Base-by-base conservation (phyloP, 1,284 basidiomycete genomes). In the Singerocomus inundabilis region DNA sequence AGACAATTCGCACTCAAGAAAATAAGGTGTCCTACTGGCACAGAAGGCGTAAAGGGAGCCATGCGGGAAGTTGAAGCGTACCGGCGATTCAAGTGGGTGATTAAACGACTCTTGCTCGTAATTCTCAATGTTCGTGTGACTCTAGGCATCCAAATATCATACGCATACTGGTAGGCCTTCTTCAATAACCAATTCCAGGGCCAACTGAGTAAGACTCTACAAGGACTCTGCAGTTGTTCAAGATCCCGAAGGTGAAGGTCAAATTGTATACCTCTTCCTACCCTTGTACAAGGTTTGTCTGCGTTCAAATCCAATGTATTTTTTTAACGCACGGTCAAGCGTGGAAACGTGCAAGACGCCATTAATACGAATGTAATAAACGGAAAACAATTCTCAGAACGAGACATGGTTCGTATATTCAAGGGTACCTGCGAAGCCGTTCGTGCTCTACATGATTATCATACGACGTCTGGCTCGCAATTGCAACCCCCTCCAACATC, bases 211-310 rank as follows among this genome's bases (percentile, higher is more conserved):
- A 28, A 39, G 53, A 36, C 39, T 48, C 49, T 40, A 30, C 10
- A 50, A 91, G 85, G 94, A 97, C 66, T 93, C 91, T n/a, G 91
- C 93, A 2, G 91, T 96, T 10, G 85, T 95, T 0, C 94, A 97
- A 71, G 94, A 96, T 63, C 85, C 87, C 21, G 86, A 91, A 54
- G 89, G 87, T n/a, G 92, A 94, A 47, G 94, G 93, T 21, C 91
- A 96, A 69, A 89, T 98, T 56, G 92, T 97, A 41, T 98, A 97
- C 66, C 81, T 93, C 25, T 96, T 97, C 74, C 74, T 97, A 13
- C 93, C 94, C 1, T 76, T 92, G 37, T 96, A 93, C 74, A 87
- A 89, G 74, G 88, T 83, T 51, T 39, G 64, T 58, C 5, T 33
- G 31, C 24, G 26, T 40, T 47, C 49, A 26, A 43, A 36, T 12